Conservation (phyloP, 2,329 filamentous ascomycete genomes). For the Trichoderma sp. region DNA sequence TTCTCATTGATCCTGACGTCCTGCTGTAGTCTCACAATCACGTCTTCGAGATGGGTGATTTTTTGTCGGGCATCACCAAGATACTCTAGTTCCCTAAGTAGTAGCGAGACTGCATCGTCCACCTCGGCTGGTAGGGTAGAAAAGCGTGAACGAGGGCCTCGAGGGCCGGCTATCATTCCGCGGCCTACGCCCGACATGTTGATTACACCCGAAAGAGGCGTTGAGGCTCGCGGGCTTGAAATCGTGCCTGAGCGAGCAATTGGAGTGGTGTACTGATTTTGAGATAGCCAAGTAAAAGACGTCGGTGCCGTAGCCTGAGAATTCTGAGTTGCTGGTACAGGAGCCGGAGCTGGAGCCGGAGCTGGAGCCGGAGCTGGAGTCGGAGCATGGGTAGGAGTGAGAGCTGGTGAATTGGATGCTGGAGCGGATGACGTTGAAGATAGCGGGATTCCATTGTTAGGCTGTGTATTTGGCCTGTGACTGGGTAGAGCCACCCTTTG, state of each 20-base stretch:
- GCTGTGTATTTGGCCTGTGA: slow-evolving; percentile 2
- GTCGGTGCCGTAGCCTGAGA: background rate
- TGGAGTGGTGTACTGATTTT: slow-evolving; percentile 18
- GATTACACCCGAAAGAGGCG: slow-evolving; percentile 2
- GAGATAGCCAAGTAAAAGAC: slow-evolving; percentile 13
- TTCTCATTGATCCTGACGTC: slow-evolving; percentile 22
- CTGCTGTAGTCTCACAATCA: slow-evolving; percentile 19
- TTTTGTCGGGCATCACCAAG: slow-evolving; percentile 19
- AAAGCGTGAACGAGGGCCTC: slow-evolving; percentile 17
- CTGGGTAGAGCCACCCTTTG: slow-evolving; percentile 15
- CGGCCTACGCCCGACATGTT: slow-evolving; percentile 1
- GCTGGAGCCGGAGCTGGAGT: background rate
- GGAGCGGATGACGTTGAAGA: background rate
- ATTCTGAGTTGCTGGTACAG: background rate
- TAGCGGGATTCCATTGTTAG: background rate
- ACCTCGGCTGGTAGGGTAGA: slow-evolving; percentile 18
- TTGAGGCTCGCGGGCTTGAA: background rate
- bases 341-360: background rate
- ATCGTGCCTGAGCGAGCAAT: background rate
- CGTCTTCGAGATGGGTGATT: slow-evolving; percentile 18
- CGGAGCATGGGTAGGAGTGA: background rate
- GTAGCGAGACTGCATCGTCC: slow-evolving; percentile 13
- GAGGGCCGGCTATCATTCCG: background rate
- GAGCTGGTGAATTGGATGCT: background rate
- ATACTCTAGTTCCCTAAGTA: slow-evolving; percentile 20